Evolutionary conservation across 441 rosid species (phyloP), one percentile per base, ranked within the genome.

Genomic region (Corymbia calophylla): DNA sequence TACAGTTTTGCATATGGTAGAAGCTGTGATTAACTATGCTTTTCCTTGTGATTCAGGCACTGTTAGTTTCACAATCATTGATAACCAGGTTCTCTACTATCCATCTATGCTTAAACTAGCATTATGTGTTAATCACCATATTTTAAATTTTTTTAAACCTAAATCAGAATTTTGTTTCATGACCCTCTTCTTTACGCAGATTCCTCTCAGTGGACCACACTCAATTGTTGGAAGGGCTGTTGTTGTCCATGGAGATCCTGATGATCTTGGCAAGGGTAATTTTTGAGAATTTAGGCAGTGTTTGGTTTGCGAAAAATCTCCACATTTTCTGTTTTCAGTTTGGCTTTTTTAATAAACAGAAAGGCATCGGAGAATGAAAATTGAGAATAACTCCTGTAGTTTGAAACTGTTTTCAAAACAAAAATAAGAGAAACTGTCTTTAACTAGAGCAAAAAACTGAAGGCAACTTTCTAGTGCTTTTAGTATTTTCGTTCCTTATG

Each of bases 51-150:
- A 77, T 77, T 70, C 95, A 97, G 99, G 99, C 73, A 92, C 94
- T 87, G 98, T 88, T 54, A 91, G 48, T 87, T 96, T 97, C 94
- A 92, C 96, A 70, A 93, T 96, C 90, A 85, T 90, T 81, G 99
- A 98, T 92, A 89, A 80, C 32, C 90, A 89, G 90, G 90, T 89
- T 35, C 51, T 23, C 84, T 77, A 39, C 82, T 73, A 44, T 44
- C 18, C n/a, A 44, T 77, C 53, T 3, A 7, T 77, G 2, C 53
- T 44, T 23, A 23, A 44, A 44, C n/a, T 44, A 6, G 84, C 84
- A 23, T 12, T 44, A 7, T 77, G 51, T 77, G 51, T 44, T 77
- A 17, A 77, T 44, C 23, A 6, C n/a, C n/a, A 6, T 44, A 18
- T 23, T 77, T 77, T 73, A 73, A 47, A 39, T 73, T 35, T 39